Base-by-base conservation (phyloP, 2,329 filamentous ascomycete species). In the Diaporthe sp. region DNA sequence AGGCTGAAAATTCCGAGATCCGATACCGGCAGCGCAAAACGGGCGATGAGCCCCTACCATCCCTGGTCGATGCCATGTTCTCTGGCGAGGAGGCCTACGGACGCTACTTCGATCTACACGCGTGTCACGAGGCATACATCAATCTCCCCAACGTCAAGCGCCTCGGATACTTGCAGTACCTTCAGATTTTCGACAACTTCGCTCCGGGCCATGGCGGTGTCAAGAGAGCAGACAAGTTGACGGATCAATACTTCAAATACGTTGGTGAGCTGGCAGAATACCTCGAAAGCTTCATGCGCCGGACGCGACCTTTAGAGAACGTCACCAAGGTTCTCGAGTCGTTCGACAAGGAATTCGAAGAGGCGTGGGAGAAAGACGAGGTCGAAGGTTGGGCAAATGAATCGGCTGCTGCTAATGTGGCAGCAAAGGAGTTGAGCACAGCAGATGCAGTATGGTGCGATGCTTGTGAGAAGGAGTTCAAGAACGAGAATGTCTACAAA, bases 51-150 rank as follows among this genome's bases (percentile, higher is more conserved):
- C 86, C 88, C 1, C 83, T 90, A 73, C 88, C 89, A 5, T 91
- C 90, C 57, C 91, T 96, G 70, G 92, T 98, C 64, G 96, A 98
- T 81, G 92, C 91, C 74, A 93, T 98, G 87, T 99, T 99, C 84
- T 97, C 95, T 0, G 97, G 97, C 76, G 97, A 99, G 84, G 97
- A 99, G 83, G 93, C 93, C 0, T 98, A 94, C 80, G 97, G 97
- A 57, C 93, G 95, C 78, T 99, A 95, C 84, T 94, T 99, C 80
- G 97, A 99, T 83, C 86, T 99, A 61, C 96, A 93, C 25, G 90
- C 88, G 52, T 90, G 92, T 78, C 96, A 98, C 83, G 96, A 98
- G 81, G 89, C 93, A 19, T 99, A 95, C 81, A 89, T 98, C 75
- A 99, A 99, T 81, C 88, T 99, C 12, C 94, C 95, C 2, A 93